phyloP scores from a whole-genome alignment of 208 protist species.

The Trypanosoma conorhini region DNA sequence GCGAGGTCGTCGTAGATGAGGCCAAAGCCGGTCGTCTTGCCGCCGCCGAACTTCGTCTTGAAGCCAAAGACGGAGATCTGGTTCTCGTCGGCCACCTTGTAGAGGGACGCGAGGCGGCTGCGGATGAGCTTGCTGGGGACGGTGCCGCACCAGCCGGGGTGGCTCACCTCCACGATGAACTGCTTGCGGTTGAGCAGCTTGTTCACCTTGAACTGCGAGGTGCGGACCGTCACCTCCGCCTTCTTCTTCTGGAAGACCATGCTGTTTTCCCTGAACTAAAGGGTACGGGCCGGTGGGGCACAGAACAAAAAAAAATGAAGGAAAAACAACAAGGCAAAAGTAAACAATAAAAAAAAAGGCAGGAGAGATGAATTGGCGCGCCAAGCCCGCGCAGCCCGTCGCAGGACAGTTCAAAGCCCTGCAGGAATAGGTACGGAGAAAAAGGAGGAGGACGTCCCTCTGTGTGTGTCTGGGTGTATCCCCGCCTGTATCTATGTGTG shows the following conservation, averaged over 20 bases:
- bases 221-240: conserved; percentile 91
- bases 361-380: conserved; percentile 4
- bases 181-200: conserved; percentile 99
- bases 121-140: conserved; percentile 95
- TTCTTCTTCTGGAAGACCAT: conserved; percentile 95
- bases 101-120: conserved; percentile 96
- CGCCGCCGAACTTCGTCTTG: conserved; percentile 99
- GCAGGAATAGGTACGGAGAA: background rate
- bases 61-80: conserved; percentile 98
- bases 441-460: background rate
- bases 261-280: conserved; percentile 46
- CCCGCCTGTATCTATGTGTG: too few species aligned
- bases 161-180: conserved; percentile 96
- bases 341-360: background rate
- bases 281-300: background rate
- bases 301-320: conserved; percentile 15
- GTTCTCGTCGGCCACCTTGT: conserved; percentile 97
- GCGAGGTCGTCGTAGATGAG: conserved; percentile 99
- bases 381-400: background rate
- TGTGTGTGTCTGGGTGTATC: background rate
- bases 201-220: conserved; percentile 99
- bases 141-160: conserved; percentile 88
- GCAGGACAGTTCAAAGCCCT: background rate
- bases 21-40: conserved; percentile 98
- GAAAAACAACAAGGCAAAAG: conserved; percentile 21